Evolutionary conservation across 805 yeast species (phyloP).

Genomic region (Wickerhamiella azymoides): DNA sequence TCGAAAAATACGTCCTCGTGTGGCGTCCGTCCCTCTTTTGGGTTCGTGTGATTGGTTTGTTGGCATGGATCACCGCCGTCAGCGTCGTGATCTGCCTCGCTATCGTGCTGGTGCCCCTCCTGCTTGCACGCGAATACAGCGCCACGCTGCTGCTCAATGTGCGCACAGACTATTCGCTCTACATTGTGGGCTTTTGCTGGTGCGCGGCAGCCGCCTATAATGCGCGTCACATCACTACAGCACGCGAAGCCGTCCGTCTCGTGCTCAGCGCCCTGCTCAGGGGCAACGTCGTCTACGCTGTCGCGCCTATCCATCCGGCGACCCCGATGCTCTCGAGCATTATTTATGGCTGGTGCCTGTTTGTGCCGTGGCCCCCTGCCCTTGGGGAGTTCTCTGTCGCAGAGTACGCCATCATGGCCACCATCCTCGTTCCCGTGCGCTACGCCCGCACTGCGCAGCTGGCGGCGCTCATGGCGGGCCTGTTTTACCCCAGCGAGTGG

Average conservation of each 20-base stretch:
- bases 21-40: slow-evolving; percentile 76
- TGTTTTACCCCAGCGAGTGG: neutral
- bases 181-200: neutral
- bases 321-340: neutral
- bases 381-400: neutral
- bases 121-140: slow-evolving; percentile 13
- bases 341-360: neutral
- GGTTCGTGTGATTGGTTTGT: slow-evolving; percentile 38
- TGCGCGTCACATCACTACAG: neutral
- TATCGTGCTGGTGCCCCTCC: slow-evolving; percentile 11
- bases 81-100: slow-evolving; percentile 2
- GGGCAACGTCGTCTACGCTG: neutral
- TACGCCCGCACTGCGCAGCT: neutral
- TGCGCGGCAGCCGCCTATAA: neutral
- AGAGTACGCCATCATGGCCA: neutral
- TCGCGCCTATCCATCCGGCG: neutral
- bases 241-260: neutral
- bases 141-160: neutral
- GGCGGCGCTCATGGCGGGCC: neutral
- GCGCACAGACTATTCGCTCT: neutral
- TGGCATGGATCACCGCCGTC: slow-evolving; percentile 29
- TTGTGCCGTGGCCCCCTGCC: neutral
- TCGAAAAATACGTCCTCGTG: slow-evolving; percentile 50
- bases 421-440: neutral
- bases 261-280: neutral